Conservation (phyloP, 805 yeast genomes). For the Candida xiaguanensis region DNA sequence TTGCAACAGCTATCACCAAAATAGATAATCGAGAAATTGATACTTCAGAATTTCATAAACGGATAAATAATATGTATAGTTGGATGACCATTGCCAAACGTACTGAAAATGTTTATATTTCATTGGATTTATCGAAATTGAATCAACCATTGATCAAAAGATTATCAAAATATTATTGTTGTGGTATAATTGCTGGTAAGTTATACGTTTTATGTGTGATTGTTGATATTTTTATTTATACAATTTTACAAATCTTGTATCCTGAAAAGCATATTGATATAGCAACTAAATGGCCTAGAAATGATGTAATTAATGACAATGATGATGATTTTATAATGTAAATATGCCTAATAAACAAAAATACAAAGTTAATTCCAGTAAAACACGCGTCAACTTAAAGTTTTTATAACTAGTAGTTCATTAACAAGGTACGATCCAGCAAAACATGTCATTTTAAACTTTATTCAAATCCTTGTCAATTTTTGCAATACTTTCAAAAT, state of each 20-base stretch:
- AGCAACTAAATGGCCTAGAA: conserved; percentile 75
- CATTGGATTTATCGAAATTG: conserved; percentile 35
- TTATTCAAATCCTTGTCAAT: no score
- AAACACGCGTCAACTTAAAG: no score
- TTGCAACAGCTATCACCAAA: conserved; percentile 63
- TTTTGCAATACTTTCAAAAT: no score
- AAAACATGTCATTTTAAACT: no score
- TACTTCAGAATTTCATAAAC: conserved; percentile 72
- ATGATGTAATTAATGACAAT: conserved; percentile 6
- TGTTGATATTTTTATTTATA: conserved; percentile 67
- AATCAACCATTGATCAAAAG: conserved; percentile 56
- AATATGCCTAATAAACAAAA: no score
- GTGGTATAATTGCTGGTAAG: conserved; percentile 84
- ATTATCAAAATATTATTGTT: conserved; percentile 59
- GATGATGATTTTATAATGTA: no score
- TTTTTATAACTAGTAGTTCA: no score
- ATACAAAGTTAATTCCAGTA: no score
- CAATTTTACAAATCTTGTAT: conserved; percentile 62
- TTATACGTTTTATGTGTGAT: conserved; percentile 76
- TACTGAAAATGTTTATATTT: conserved; percentile 77
- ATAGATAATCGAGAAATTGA: conserved; percentile 59
- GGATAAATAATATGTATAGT: conserved; percentile 78
- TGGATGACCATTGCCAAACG: conserved; percentile 88
- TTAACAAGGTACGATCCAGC: no score
- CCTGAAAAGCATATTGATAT: conserved; percentile 70